A percentile compares a stretch with the other conserved stretches of the same genome.
Evolutionary conservation across 2,329 filamentous ascomycete species (phyloP).

Genomic region (Colletotrichum gloeosporioides): DNA sequence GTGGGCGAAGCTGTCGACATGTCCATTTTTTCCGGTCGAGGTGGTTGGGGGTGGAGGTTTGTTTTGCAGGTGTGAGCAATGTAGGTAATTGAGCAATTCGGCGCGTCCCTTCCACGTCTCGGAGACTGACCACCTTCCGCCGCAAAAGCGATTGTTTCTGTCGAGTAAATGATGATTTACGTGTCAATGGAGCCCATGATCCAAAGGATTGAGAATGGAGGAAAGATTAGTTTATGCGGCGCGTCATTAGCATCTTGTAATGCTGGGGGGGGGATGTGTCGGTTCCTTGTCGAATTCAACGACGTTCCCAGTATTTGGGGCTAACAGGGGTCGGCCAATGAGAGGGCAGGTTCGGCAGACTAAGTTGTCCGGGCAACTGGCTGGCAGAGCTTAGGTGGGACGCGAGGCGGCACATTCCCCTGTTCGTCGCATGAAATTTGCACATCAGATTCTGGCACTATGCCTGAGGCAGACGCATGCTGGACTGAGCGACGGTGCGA

Average conservation of each 20-base stretch:
- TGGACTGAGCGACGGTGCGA: neutral
- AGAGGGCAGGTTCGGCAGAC: neutral
- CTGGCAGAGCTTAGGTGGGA: neutral
- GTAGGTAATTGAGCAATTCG: neutral
- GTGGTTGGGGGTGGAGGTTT: neutral
- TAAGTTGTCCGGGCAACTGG: conserved; percentile 29
- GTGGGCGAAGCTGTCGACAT: conserved; percentile 64
- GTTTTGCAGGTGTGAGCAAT: conserved; percentile 7
- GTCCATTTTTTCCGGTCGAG: conserved; percentile 8
- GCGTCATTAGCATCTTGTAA: conserved; percentile 30
- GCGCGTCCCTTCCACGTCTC: conserved; percentile 17
- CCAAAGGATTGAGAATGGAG: conserved; percentile 34
- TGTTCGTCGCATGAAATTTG: conserved; percentile 1
- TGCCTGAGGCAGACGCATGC: neutral
- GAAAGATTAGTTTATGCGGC: conserved; percentile 41
- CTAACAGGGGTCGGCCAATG: conserved; percentile 23
- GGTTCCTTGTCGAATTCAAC: conserved; percentile 20
- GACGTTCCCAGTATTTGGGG: conserved; percentile 23
- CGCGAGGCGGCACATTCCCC: conserved; percentile 5
- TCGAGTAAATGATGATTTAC: conserved; percentile 41
- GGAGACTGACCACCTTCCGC: neutral
- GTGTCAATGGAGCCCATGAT: conserved; percentile 45
- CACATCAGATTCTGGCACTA: neutral
- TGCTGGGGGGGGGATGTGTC: conserved; percentile 17
- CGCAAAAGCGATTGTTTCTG: conserved; percentile 19